phyloP scores from a whole-genome alignment of 176 grass and related monocot species.

The Carex cristatella region DNA sequence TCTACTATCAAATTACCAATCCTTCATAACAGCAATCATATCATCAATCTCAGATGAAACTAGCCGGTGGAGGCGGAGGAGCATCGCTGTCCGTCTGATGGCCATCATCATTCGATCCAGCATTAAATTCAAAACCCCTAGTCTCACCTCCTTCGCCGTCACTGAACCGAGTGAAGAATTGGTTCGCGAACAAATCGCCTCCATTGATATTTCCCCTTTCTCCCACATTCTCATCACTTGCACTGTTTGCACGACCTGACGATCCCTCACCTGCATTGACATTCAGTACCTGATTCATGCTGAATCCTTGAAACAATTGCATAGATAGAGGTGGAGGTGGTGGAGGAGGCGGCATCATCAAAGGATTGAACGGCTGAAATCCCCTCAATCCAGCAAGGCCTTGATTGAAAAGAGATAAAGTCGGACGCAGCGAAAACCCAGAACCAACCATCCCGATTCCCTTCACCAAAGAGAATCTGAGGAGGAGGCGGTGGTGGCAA shows the following conservation, averaged over 20 bases:
- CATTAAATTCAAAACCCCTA: background rate
- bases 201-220: background rate
- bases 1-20: background rate
- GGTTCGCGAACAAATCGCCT: background rate
- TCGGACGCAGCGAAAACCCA: slow-evolving; percentile 1
- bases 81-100: background rate
- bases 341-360: background rate
- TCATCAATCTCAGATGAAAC: slow-evolving; percentile 5
- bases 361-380: slow-evolving; percentile 12
- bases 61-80: background rate
- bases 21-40: background rate
- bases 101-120: background rate
- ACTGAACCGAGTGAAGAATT: slow-evolving; percentile 22
- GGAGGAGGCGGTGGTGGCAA: background rate
- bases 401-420: slow-evolving; percentile 5
- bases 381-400: background rate
- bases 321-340: background rate
- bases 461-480: background rate
- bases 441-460: background rate
- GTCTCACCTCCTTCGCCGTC: background rate
- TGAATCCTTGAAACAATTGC: slow-evolving; percentile 1
- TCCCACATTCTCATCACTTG: background rate
- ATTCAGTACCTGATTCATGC: slow-evolving; percentile 9
- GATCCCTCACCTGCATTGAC: background rate
- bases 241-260: background rate